Evolutionary conservation across 805 yeast genomes (phyloP), one percentile per base, ranked within the genome.

Genomic region (Teunomyces funiuensis): DNA sequence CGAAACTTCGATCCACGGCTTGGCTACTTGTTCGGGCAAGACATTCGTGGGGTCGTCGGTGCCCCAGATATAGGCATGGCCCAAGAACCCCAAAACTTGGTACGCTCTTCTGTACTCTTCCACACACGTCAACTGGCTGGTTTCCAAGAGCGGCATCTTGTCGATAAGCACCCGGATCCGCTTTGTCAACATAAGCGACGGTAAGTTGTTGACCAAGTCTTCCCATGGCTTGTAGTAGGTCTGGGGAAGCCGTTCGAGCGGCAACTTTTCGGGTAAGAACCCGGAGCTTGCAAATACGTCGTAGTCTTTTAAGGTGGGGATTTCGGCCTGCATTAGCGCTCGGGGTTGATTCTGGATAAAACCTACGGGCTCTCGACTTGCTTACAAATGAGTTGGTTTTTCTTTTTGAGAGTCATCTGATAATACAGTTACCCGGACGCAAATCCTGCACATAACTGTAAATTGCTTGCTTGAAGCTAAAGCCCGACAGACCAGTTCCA

Each of bases 21-120:
- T 63, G 1, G 96, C 83, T 16, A 90, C 54, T 46, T 77, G 79
- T 36, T 58, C 64, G 0, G 97, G 97, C 11, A 91, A 61, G 30
- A 62, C 68, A 45, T 84, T 82, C 9, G 65, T 61, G 13, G 95
- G 85, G 36, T 61, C 59, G 41, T 79, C 80, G 15, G 78, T 79
- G 1, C 88, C 84, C 98, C 98, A 90, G 17, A 90, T 82, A 57
- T 90, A 90, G 1, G 93, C 95, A 61, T 90, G 96, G 2, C 88
- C 76, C 33, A 91, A 61, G 54, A 89, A 90, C 9, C 91, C 83
- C 20, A 90, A 69, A 2, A 88, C 67, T 13, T 85, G 80, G 61
- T 86, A 86, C 0, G 97, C 97, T 52, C 97, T 74, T 58, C 95
- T 76, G 57, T 74, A 72, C 50, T 87, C 83, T 8, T 69, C 68